Base-by-base conservation (phyloP, 163 green algal species). In the Chloromonas sp. region DNA sequence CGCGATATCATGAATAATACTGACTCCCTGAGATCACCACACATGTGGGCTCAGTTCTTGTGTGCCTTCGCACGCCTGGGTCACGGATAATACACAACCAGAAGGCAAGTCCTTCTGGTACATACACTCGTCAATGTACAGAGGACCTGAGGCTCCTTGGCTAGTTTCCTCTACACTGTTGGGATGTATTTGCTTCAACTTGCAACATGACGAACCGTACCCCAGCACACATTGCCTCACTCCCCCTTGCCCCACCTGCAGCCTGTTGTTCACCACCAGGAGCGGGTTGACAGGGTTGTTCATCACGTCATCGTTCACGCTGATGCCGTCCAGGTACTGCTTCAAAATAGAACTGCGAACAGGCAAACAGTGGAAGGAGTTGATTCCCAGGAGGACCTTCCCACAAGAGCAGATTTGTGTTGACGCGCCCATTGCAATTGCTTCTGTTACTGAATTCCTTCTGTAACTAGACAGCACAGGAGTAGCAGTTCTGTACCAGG, bases 301-400 rank as follows among this genome's bases (percentile, higher is more conserved):
- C 70, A 98, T 89, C 58, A 97, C 94, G 61, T 95, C 91, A 60
- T 93, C 90, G 87, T 96, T 96, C 60, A 98, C 94, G 70, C 84
- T 92, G 83, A 97, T 95, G 88, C 94, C 94, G 81, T 98, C 93
- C 81, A 98, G 85, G 89, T 96, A 97, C 86, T 94, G 91, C 87
- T 95, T 96, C 66, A 98, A 87, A 79, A 97, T 93, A 70, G 89
- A 89, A 15, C 80, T 77, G 80, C 74, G 57, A 2, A 14, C 14
- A 82, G 58, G 66, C 66, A 76, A 11, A 11, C 66, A 76, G 11
- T 76, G 66, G 8, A 76, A 8, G 8, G 11, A 76, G 66, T 8
- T 11, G 66, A 76, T 11, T 76, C 5, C 8, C 8, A 76, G 8
- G 5, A 8, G 66, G 66, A 76, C 66, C 66, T n/a, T 8, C 8